These are phyloP conservation scores for Trichoderma asperelloides DNA, from an alignment of 495 filamentous ascomycete genomes.

Conservation along the genomic window DNA sequence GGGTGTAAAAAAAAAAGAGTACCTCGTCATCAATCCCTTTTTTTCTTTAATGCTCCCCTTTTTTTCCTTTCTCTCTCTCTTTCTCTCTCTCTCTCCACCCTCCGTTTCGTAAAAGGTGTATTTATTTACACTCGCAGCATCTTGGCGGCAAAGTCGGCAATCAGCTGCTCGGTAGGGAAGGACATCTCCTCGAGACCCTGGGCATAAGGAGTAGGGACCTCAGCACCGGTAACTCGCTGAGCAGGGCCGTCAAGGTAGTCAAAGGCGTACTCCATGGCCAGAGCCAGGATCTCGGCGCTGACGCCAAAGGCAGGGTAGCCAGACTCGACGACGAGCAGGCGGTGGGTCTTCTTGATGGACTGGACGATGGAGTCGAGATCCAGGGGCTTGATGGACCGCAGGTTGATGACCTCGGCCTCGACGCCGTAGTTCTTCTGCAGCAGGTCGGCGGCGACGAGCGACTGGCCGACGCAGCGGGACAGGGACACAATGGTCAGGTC, in stretches of 20 bases:
- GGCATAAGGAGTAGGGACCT: constrained; percentile 92
- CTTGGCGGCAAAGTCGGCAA: constrained; percentile 75
- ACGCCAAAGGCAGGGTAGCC: constrained; percentile 95
- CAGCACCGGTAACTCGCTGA: constrained; percentile 86
- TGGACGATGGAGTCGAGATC: constrained; percentile 92
- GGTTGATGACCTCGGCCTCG: constrained; percentile 94
- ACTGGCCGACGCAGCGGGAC: constrained; percentile 92
- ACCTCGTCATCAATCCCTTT: no score
- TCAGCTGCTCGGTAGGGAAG: constrained; percentile 81
- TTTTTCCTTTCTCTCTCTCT: no score
- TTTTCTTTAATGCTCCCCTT: no score
- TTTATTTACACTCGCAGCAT: constrained; percentile 66
- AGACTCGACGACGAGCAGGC: constrained; percentile 84
- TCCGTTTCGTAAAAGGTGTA: constrained; percentile 5
- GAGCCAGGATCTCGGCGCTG: constrained; percentile 79
- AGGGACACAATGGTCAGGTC: constrained; percentile 92
- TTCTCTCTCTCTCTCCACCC: not conserved
- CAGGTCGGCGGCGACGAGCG: constrained; percentile 73
- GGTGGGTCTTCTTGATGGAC: constrained; percentile 96
- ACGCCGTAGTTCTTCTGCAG: constrained; percentile 95
- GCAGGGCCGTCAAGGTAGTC: constrained; percentile 93
- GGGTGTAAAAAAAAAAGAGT: no score
- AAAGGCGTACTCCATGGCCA: constrained; percentile 95
- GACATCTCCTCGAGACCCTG: constrained; percentile 78
- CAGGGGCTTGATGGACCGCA: constrained; percentile 91